phyloP scores from a whole-genome alignment of 2,329 filamentous ascomycete genomes.

The Aspergillus sp. region DNA sequence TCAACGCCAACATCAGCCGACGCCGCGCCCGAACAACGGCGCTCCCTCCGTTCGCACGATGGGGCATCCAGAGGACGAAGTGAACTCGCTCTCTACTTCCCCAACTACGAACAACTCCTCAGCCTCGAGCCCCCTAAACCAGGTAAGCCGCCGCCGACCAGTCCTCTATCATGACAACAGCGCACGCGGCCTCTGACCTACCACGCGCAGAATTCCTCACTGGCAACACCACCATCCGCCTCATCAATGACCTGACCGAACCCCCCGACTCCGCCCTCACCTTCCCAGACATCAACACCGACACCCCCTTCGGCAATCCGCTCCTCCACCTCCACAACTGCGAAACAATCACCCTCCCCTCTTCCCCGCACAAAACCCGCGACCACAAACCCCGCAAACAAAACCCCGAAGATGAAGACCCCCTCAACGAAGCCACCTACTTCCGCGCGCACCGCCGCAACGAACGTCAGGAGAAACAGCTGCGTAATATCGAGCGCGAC shows the following conservation, averaged over 20 bases:
- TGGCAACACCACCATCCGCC: conserved; percentile 67
- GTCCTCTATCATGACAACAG: background rate
- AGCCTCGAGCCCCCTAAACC: conserved; percentile 76
- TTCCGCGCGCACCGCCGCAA: conserved; percentile 59
- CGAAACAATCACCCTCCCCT: conserved; percentile 24
- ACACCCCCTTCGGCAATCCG: conserved; percentile 35
- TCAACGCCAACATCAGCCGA: background rate
- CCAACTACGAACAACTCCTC: conserved; percentile 91
- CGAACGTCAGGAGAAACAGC: conserved; percentile 65
- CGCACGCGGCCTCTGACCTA: conserved; percentile 1
- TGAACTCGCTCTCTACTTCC: conserved; percentile 85
- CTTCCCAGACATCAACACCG: conserved; percentile 15
- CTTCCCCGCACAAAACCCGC: background rate
- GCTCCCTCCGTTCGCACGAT: conserved; percentile 84
- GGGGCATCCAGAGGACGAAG: conserved; percentile 80
- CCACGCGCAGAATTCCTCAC: conserved; percentile 63
- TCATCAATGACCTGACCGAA: conserved; percentile 58
- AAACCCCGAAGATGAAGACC: conserved; percentile 39
- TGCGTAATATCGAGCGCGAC: conserved; percentile 66
- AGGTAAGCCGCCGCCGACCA: conserved; percentile 50
- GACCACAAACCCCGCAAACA: background rate
- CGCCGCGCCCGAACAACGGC: conserved; percentile 38
- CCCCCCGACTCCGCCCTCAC: conserved; percentile 21
- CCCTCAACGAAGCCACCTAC: conserved; percentile 55
- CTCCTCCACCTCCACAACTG: conserved; percentile 37